Percentiles rank a stretch among this genome's conserved stretches.
These are phyloP conservation scores for Strigomonas oncopelti DNA, from an alignment of 208 protist species.

Conservation along the genomic window DNA sequence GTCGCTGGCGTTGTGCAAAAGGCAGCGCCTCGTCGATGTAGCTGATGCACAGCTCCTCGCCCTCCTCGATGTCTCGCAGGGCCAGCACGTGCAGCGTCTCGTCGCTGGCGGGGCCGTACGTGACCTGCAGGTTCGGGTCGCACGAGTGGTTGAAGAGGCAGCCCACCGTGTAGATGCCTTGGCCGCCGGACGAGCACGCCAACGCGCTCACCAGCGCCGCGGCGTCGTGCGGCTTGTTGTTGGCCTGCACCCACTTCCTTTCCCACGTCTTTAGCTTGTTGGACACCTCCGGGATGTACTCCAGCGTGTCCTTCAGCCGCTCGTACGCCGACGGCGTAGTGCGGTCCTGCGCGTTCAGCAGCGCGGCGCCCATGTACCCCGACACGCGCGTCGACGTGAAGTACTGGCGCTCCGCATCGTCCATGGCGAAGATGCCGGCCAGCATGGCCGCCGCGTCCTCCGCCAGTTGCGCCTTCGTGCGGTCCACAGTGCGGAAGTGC, in stretches of 20 bases:
- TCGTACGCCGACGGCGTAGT: slow-evolving; percentile 53
- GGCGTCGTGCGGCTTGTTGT: background rate
- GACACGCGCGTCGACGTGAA: slow-evolving; percentile 35
- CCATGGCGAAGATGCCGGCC: slow-evolving; percentile 29
- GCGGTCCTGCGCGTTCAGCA: slow-evolving; percentile 82
- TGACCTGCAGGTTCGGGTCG: slow-evolving; percentile 64
- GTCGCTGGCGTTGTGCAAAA: slow-evolving; percentile 40
- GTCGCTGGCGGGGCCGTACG: slow-evolving; percentile 45
- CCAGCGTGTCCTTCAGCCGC: slow-evolving; percentile 28
- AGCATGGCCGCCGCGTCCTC: slow-evolving; percentile 25
- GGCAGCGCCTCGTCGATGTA: slow-evolving; percentile 62
- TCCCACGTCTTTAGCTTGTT: slow-evolving; percentile 34
- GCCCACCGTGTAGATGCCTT: slow-evolving; percentile 67
- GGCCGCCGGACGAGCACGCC: slow-evolving; percentile 37
- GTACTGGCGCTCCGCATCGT: slow-evolving; percentile 27
- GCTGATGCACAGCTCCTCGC: slow-evolving; percentile 72
- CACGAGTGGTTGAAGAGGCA: slow-evolving; percentile 82
- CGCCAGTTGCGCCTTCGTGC: slow-evolving; percentile 36
- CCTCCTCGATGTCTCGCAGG: slow-evolving; percentile 49
- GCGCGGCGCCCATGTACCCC: slow-evolving; percentile 58
- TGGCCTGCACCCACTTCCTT: background rate
- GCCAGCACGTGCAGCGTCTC: slow-evolving; percentile 59
- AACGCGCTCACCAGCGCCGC: slow-evolving; percentile 12
- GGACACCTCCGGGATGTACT: slow-evolving; percentile 17
- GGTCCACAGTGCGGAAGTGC: slow-evolving; percentile 5